Conservation (phyloP, 2,329 filamentous ascomycete genomes). For the Fusarium armeniacum region DNA sequence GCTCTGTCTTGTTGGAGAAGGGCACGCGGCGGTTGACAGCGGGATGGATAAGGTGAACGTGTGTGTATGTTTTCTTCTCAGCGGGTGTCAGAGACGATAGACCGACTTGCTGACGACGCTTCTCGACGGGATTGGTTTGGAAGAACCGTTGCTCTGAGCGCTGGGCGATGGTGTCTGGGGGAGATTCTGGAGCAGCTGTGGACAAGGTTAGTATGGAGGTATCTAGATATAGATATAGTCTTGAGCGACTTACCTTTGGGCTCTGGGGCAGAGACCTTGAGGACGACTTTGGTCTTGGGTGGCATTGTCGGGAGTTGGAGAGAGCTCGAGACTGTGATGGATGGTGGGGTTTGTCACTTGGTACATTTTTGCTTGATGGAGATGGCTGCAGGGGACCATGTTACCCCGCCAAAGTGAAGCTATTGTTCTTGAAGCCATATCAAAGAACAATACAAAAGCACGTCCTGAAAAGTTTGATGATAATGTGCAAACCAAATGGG, state of each 20-base stretch:
- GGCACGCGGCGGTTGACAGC: slow-evolving; percentile 55
- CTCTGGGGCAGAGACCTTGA: slow-evolving; percentile 50
- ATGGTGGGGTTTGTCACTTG: slow-evolving; percentile 47
- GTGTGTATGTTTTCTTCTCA: slow-evolving; percentile 65
- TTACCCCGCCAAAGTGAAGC: slow-evolving; percentile 49
- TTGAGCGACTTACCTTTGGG: slow-evolving; percentile 32
- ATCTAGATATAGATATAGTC: slow-evolving; percentile 2
- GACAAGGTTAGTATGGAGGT: slow-evolving; percentile 4
- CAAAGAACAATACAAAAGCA: slow-evolving; percentile 38
- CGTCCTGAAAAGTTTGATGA: background rate
- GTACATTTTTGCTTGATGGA: slow-evolving; percentile 42
- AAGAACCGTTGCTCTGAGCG: slow-evolving; percentile 63
- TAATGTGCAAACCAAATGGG: slow-evolving; percentile 15
- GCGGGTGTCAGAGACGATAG: slow-evolving; percentile 61
- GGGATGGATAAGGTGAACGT: slow-evolving; percentile 61
- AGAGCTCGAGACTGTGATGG: slow-evolving; percentile 45
- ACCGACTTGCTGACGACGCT: slow-evolving; percentile 61
- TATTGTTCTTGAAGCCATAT: slow-evolving; percentile 39
- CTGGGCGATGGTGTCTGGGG: slow-evolving; percentile 63
- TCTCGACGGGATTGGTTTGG: slow-evolving; percentile 65
- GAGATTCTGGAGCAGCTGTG: slow-evolving; percentile 51
- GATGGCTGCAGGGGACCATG: slow-evolving; percentile 28
- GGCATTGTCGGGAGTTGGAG: slow-evolving; percentile 53
- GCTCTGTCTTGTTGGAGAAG: slow-evolving; percentile 63
- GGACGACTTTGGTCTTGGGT: slow-evolving; percentile 56